These are phyloP conservation scores for Alternaria sp. DNA, from an alignment of 2,329 filamentous ascomycete species.

Conservation along the genomic window DNA sequence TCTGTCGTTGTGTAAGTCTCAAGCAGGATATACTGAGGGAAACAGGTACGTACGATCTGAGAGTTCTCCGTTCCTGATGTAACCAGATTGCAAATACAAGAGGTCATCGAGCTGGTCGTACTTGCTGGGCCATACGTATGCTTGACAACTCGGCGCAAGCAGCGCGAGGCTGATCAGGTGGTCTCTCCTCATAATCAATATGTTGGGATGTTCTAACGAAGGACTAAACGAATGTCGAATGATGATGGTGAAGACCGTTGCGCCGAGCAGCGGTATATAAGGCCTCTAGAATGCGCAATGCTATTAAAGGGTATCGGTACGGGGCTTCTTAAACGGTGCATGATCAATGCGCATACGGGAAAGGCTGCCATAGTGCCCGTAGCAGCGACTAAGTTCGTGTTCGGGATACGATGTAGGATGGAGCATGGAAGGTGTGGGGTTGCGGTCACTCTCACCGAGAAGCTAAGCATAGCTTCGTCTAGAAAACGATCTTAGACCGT, in stretches of 20 bases:
- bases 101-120: constrained; percentile 12
- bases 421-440: not conserved
- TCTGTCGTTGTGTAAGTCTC: constrained; percentile 6
- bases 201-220: not conserved
- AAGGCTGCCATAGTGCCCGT: not conserved
- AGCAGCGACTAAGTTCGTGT: not conserved
- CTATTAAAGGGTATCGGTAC: not conserved
- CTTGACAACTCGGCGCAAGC: constrained; percentile 6
- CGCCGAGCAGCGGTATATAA: not conserved
- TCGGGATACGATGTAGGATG: not conserved
- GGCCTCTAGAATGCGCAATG: not conserved
- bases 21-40: not conserved
- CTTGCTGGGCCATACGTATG: constrained; percentile 16
- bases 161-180: constrained; percentile 1
- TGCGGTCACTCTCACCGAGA: not conserved
- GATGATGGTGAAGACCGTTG: not conserved
- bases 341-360: not conserved
- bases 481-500: not conserved
- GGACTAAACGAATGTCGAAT: not conserved
- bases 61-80: constrained; percentile 1
- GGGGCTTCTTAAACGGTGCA: not conserved
- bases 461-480: not conserved
- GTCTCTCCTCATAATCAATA: not conserved
- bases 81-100: constrained; percentile 5
- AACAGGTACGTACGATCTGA: constrained; percentile 3